Conservation (phyloP, 306 rosid species). For the Hippophae tibetana region DNA sequence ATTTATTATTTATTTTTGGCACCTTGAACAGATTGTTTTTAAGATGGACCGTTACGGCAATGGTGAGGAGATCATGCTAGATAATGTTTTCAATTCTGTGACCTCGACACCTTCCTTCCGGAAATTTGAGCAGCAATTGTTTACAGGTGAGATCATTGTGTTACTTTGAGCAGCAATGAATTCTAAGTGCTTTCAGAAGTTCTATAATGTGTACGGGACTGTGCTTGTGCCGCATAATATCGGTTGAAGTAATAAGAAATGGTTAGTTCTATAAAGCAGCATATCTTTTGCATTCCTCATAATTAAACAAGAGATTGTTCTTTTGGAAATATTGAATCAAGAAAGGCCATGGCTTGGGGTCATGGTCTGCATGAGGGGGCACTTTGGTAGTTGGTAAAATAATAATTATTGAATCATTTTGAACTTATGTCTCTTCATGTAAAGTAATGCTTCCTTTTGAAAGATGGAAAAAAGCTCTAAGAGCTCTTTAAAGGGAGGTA, state of each 20-base stretch:
- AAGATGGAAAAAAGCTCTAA: no score
- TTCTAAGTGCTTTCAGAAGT: background rate
- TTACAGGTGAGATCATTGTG: conserved; percentile 45
- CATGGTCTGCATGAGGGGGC: no score
- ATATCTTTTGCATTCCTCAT: background rate
- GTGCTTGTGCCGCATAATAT: background rate
- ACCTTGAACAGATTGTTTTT: conserved; percentile 49
- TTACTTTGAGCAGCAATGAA: background rate
- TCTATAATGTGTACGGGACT: background rate
- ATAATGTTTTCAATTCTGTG: conserved; percentile 46
- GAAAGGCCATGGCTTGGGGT: no score
- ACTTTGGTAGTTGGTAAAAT: no score
- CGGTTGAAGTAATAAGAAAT: conserved; percentile 5
- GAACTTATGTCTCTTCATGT: no score
- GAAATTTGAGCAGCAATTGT: conserved; percentile 49
- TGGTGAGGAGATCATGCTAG: conserved; percentile 60
- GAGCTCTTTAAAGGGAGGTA: no score
- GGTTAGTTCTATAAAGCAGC: no score
- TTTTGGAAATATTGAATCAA: background rate
- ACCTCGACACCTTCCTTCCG: conserved; percentile 54
- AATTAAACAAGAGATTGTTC: background rate
- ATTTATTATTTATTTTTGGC: conserved; percentile 24
- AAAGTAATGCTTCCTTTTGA: no score
- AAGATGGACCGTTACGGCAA: conserved; percentile 89
- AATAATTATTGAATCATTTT: no score